Evolutionary conservation across 2,329 filamentous ascomycete species (phyloP).

Genomic region (Pezicula neosporulosa): DNA sequence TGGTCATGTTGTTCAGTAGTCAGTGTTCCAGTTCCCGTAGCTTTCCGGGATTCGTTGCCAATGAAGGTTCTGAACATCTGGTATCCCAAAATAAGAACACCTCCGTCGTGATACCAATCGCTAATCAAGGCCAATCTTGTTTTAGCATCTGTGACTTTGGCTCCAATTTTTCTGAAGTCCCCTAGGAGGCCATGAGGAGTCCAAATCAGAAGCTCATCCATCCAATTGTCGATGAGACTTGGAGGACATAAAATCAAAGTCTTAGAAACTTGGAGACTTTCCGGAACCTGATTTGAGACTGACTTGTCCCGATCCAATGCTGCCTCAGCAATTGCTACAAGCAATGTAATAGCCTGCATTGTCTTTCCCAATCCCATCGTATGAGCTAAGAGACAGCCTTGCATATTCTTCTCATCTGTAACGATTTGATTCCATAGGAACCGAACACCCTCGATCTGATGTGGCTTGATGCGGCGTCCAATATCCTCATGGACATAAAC

Average conservation of each 20-base stretch:
- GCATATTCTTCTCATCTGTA: slow-evolving; percentile 47
- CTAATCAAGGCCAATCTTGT: slow-evolving; percentile 44
- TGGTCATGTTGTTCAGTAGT: slow-evolving; percentile 33
- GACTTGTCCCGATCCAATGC: slow-evolving; percentile 53
- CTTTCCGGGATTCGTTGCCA: slow-evolving; percentile 30
- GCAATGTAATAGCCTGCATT: slow-evolving; percentile 85
- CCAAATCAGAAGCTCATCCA: slow-evolving; percentile 74
- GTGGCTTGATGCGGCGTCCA: slow-evolving; percentile 64
- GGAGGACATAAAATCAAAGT: slow-evolving; percentile 75
- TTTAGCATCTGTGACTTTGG: slow-evolving; percentile 24
- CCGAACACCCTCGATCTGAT: slow-evolving; percentile 77
- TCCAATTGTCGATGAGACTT: slow-evolving; percentile 76
- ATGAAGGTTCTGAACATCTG: slow-evolving; percentile 55
- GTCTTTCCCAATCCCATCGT: slow-evolving; percentile 93
- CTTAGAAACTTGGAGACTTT: slow-evolving; percentile 56
- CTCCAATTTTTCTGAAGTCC: slow-evolving; percentile 50
- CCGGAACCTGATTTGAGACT: slow-evolving; percentile 65
- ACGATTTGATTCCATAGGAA: slow-evolving; percentile 89
- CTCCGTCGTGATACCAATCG: slow-evolving; percentile 62
- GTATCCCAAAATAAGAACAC: slow-evolving; percentile 77
- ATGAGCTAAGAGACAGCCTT: slow-evolving; percentile 81
- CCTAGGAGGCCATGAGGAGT: slow-evolving; percentile 53
- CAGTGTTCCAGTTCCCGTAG: slow-evolving; percentile 20
- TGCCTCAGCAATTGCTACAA: slow-evolving; percentile 70
- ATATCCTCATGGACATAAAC: slow-evolving; percentile 65